Evolutionary conservation across 2,329 filamentous ascomycete species (phyloP).

Genomic region (Fusarium pseudoanthophilum): DNA sequence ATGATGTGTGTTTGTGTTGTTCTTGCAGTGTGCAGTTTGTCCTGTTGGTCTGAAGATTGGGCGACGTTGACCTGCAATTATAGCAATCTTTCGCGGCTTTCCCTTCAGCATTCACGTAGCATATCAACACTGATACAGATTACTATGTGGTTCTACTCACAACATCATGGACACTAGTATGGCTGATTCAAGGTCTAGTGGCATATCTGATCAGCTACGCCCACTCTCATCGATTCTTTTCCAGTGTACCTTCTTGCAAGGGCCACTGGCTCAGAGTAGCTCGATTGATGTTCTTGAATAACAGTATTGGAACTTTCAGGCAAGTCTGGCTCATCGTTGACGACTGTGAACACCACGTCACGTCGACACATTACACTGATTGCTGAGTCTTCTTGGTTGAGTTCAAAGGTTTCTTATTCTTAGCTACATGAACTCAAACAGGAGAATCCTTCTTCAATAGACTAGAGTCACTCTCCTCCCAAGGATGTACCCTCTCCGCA

Average conservation of each 20-base stretch:
- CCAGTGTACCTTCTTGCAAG: too few species aligned
- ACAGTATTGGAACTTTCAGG: neutral
- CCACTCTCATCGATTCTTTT: neutral
- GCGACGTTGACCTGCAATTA: neutral
- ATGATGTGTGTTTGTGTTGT: neutral
- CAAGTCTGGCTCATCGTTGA: neutral
- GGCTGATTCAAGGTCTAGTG: neutral
- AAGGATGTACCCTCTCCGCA: conserved; percentile 34
- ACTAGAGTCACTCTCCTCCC: conserved; percentile 40
- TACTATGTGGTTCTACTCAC: neutral
- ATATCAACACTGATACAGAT: neutral
- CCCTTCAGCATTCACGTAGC: neutral
- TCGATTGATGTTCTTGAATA: neutral
- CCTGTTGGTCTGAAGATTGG: neutral
- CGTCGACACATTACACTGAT: too few species aligned
- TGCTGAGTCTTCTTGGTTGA: neutral
- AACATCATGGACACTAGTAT: neutral
- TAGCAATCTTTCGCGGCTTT: neutral
- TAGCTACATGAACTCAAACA: neutral
- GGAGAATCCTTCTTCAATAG: conserved; percentile 5
- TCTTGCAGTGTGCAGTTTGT: neutral
- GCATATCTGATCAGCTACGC: neutral
- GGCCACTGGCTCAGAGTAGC: neutral
- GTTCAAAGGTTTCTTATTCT: neutral
- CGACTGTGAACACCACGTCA: neutral